Percentiles rank a stretch among this genome's conserved stretches.
phyloP scores from a whole-genome alignment of 768 basidiomycete genomes.

The Suillus sp. region DNA sequence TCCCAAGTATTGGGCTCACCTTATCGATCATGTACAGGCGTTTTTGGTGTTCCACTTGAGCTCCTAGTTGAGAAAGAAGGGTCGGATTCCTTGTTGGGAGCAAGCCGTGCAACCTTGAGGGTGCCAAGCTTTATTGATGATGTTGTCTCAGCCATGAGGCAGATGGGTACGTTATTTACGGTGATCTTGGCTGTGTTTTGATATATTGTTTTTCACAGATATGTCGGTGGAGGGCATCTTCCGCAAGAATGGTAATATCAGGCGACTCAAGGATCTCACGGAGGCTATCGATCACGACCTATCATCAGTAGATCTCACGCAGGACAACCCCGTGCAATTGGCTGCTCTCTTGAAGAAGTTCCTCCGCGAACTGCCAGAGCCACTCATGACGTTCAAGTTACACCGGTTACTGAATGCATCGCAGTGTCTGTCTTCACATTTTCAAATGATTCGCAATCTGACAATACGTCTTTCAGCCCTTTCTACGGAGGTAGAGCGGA shows the following conservation, averaged over 20 bases:
- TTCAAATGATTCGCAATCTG: conserved; percentile 5
- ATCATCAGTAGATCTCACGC: conserved; percentile 84
- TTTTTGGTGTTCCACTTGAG: conserved; percentile 93
- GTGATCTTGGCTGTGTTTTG: conserved; percentile 10
- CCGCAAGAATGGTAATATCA: conserved; percentile 96
- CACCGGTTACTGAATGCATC: conserved; percentile 87
- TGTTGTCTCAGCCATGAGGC: conserved; percentile 96
- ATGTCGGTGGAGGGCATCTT: conserved; percentile 99
- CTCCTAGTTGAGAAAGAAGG: conserved; percentile 92
- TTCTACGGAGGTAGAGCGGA: conserved; percentile 73
- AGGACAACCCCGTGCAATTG: conserved; percentile 96
- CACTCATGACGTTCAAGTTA: conserved; percentile 91
- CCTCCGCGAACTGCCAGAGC: conserved; percentile 94
- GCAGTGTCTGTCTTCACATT: conserved; percentile 64
- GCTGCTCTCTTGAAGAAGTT: conserved; percentile 98
- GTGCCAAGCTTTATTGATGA: conserved; percentile 99
- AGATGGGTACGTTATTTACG: conserved; percentile 77
- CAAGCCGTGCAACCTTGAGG: conserved; percentile 78
- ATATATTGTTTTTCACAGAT: conserved; percentile 51
- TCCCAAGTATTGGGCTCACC: conserved; percentile 10
- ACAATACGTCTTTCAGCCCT: conserved; percentile 51
- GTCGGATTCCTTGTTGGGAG: conserved; percentile 91
- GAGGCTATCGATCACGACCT: conserved; percentile 96
- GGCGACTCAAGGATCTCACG: conserved; percentile 85
- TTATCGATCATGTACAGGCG: conserved; percentile 52